Base-by-base conservation (phyloP, 257 asterid genomes). In the Prunella vulgaris region DNA sequence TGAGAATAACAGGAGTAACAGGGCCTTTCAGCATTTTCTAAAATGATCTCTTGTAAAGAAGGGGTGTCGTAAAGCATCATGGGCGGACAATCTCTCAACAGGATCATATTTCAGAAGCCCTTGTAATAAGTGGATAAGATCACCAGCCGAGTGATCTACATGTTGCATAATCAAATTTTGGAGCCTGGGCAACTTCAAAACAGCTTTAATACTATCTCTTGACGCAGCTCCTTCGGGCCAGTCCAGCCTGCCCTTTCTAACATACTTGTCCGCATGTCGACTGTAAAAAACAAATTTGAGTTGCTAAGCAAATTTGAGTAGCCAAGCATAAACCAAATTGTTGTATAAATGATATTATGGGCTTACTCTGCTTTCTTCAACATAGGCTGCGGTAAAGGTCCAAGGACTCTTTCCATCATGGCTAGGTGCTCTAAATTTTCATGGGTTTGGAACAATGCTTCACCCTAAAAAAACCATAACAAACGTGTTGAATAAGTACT, bases 141-240 rank as follows among this genome's bases (percentile, higher is more conserved):
- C 98, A 1, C 98, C 98, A 0, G 95, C 98, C 0, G 97, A 92
- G 75, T 92, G 96, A 70, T 92, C 98, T n/a, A 92, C 98, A 14
- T 86, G 93, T 63, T 90, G 92, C 98, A 93, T 93, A 5, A 93
- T 79, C 46, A 90, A 70, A 78, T 93, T 93, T 82, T 85, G 97
- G 35, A 92, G 93, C 7, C 96, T 81, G 14, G 90, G 91, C 64
- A 92, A 42, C 81, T 92, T 92, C 44, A 75, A 15, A 22, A 92
- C 98, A 21, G 93, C 84, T 79, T 74, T 92, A 3, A 90, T 88
- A 61, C 97, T 88, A 1, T 90, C 98, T 35, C 98, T 84, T 8
- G 96, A 86, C 6, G 93, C 28, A 1, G 97, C 96, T 7, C 96
- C 97, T 49, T 86, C 98, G 0, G 98, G 98, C 97, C 97, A 92